phyloP scores from a whole-genome alignment of 2,329 filamentous ascomycete genomes.

The Capronia coronata region DNA sequence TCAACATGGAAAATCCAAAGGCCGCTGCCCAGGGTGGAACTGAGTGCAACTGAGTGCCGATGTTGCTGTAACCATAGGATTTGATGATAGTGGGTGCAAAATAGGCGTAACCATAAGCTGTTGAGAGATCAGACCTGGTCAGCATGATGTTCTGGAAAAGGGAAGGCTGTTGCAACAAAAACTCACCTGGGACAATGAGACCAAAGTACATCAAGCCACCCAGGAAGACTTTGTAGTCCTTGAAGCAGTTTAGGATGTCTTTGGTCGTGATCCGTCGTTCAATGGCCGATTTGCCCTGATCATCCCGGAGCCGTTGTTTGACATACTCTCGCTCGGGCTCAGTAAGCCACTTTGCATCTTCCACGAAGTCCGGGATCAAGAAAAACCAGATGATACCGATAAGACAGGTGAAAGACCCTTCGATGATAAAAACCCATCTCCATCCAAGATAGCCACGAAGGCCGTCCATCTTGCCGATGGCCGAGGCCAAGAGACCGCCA shows the following conservation, averaged over 20 bases:
- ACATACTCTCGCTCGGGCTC: constrained; percentile 64
- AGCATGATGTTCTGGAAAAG: not conserved
- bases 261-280: constrained; percentile 55
- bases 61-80: constrained; percentile 54
- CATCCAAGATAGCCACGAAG: constrained; percentile 51
- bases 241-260: constrained; percentile 59
- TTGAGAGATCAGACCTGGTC: not conserved
- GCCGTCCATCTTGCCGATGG: constrained; percentile 53
- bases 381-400: constrained; percentile 61
- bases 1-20: constrained; percentile 32
- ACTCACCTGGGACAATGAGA: constrained; percentile 56
- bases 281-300: constrained; percentile 61
- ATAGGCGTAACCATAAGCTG: constrained; percentile 56
- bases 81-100: constrained; percentile 67
- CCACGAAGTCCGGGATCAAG: constrained; percentile 66
- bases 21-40: constrained; percentile 42
- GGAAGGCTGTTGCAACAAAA: not conserved
- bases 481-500: constrained; percentile 55
- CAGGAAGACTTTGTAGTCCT: constrained; percentile 65
- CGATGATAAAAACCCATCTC: constrained; percentile 52
- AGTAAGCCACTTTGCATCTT: constrained; percentile 65
- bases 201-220: constrained; percentile 78
- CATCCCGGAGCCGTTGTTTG: constrained; percentile 58
- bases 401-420: constrained; percentile 59
- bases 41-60: constrained; percentile 49